Base-by-base conservation (phyloP, 192 early-diverging fungal species). In the Entomortierella parvispora region DNA sequence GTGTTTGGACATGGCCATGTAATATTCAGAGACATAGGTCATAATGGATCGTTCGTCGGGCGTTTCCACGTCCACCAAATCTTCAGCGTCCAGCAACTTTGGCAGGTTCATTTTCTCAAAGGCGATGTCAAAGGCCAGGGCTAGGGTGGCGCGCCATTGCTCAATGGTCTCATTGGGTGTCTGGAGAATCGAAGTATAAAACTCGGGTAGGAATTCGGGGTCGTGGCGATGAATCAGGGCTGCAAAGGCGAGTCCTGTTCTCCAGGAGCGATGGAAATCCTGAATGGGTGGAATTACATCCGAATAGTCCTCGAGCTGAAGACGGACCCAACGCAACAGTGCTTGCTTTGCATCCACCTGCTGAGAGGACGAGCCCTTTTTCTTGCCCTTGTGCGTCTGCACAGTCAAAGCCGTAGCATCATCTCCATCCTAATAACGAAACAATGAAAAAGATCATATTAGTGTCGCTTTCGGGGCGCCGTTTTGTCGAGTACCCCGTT, bases 1-100 rank as follows among this genome's bases (percentile, higher is more conserved):
- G 43, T 67, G 60, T 7, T 74, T 63, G 7, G 85, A 84, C 85
- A 86, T 86, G 59, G 79, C 69, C 20, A 84, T 77, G 42, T 86
- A 84, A 40, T 81, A 86, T 58, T 86, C 85, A 12, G 71, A 77
- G 28, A 86, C 81, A 49, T 86, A 86, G 56, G 83, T 84, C 82
- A 86, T 84, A 18, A 86, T 74, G 20, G 81, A 82, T 32, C 82
- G 69, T 61, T 86, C 85, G 46, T 86, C 83, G 0, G 85, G 85
- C n/a, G 66, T 81, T 58, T 86, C 85, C 1, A 84, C 79, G 23
- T 81, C 85, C 3, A 82, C 58, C 22, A 86, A 42, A 63, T 86
- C 85, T 15, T 81, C 81, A 2, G 82, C 71, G 40, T 86, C 85
- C 3, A 86, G 46, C 28, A 82, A 78, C 11, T 51, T 7, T 12